Evolutionary conservation across 371 early-diverging fungal genomes (phyloP).

Genomic region (Syncephalastrum sp.): DNA sequence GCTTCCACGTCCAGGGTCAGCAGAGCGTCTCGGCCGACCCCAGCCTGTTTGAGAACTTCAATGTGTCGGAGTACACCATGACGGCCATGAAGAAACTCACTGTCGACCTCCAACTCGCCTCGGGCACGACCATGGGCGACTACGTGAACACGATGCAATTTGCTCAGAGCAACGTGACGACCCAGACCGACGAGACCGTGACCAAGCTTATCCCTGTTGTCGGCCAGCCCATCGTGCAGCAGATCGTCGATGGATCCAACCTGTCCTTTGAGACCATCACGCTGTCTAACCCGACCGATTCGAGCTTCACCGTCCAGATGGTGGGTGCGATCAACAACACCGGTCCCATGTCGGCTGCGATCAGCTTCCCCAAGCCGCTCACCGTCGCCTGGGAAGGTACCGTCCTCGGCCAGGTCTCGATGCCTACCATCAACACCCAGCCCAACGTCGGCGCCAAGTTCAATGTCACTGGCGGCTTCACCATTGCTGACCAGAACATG

Average conservation of each 20-base stretch:
- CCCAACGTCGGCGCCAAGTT: slow-evolving; percentile 50
- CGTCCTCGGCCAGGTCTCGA: slow-evolving; percentile 46
- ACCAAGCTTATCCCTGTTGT: slow-evolving; percentile 50
- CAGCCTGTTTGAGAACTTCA: slow-evolving; percentile 41
- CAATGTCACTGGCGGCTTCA: slow-evolving; percentile 47
- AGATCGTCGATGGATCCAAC: slow-evolving; percentile 43
- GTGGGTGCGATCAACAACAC: slow-evolving; percentile 52
- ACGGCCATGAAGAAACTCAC: slow-evolving; percentile 50
- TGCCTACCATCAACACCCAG: slow-evolving; percentile 46
- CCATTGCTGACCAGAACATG: slow-evolving; percentile 36
- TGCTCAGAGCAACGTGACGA: slow-evolving; percentile 45
- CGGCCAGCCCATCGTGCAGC: slow-evolving; percentile 55
- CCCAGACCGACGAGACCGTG: slow-evolving; percentile 42
- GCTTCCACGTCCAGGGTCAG: slow-evolving; percentile 36
- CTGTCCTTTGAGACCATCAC: slow-evolving; percentile 45
- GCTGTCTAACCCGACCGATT: slow-evolving; percentile 48
- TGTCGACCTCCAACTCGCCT: slow-evolving; percentile 48
- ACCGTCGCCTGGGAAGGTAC: slow-evolving; percentile 53
- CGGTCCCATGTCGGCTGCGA: slow-evolving; percentile 58
- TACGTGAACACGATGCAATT: slow-evolving; percentile 45
- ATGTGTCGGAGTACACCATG: slow-evolving; percentile 43
- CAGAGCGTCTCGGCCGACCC: slow-evolving; percentile 31
- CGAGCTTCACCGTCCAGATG: slow-evolving; percentile 48
- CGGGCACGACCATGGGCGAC: slow-evolving; percentile 49
- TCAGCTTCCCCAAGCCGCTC: slow-evolving; percentile 53